A percentile compares a stretch with the other conserved stretches of the same genome.
phyloP scores from a whole-genome alignment of 1,139 yeast genomes.

The Geotrichum carabidarum region DNA sequence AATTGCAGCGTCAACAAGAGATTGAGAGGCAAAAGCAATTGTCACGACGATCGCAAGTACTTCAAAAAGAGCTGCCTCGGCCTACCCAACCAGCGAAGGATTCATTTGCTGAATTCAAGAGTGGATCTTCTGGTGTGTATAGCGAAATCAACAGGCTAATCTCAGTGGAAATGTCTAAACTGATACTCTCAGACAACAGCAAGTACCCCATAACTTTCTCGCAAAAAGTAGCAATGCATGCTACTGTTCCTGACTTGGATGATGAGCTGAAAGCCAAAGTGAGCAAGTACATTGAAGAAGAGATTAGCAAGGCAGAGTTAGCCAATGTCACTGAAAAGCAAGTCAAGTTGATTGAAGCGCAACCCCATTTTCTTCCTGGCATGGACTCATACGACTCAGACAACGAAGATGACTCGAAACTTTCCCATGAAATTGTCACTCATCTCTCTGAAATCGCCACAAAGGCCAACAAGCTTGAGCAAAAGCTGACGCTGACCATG shows the following conservation, averaged over 20 bases:
- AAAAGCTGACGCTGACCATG: conserved; percentile 33
- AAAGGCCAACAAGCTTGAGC: conserved; percentile 38
- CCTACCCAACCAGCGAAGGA: conserved; percentile 21
- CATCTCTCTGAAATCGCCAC: conserved; percentile 30
- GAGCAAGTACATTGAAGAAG: conserved; percentile 36
- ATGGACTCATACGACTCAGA: conserved; percentile 7
- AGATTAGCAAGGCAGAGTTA: conserved; percentile 21
- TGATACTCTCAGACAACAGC: conserved; percentile 49
- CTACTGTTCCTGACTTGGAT: conserved; percentile 42
- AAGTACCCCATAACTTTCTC: conserved; percentile 34
- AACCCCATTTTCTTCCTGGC: conserved; percentile 18
- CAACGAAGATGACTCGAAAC: conserved; percentile 16
- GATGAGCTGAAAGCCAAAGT: conserved; percentile 37
- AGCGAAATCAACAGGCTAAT: conserved; percentile 27
- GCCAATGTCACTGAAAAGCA: conserved; percentile 10
- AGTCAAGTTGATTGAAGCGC: conserved; percentile 19
- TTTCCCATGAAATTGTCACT: conserved; percentile 21
- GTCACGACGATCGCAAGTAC: conserved; percentile 46
- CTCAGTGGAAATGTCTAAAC: conserved; percentile 37
- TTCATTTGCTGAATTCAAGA: conserved; percentile 19
- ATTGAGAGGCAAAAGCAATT: conserved; percentile 29
- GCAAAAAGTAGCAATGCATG: conserved; percentile 18
- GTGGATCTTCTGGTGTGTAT: conserved; percentile 13
- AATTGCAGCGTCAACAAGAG: conserved; percentile 27
- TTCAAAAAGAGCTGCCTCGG: conserved; percentile 48